Conservation (phyloP, 768 basidiomycete genomes). For the Amanita fuliginea region DNA sequence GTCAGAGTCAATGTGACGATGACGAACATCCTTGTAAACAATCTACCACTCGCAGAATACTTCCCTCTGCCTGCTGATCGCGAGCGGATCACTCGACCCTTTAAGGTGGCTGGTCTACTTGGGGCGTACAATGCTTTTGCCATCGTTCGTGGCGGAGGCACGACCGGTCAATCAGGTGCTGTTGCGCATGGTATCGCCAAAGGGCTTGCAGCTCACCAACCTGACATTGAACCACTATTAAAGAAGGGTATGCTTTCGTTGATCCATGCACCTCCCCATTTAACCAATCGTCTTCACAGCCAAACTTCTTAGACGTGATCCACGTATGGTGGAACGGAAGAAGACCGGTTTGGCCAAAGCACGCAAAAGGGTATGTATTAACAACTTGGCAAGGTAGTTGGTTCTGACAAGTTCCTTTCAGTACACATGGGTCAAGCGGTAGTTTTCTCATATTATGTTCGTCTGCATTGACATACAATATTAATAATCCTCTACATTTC, state of each 20-base stretch:
- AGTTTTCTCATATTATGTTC: slow-evolving; percentile 13
- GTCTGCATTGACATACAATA: slow-evolving; percentile 6
- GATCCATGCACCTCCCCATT: neutral
- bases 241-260: slow-evolving; percentile 48
- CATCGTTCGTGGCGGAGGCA: slow-evolving; percentile 77
- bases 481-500: slow-evolving; percentile 7
- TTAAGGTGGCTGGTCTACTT: slow-evolving; percentile 73
- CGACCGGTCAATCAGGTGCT: slow-evolving; percentile 89
- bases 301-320: slow-evolving; percentile 81
- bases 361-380: slow-evolving; percentile 68
- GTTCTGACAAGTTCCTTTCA: slow-evolving; percentile 19
- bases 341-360: slow-evolving; percentile 92
- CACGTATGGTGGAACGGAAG: slow-evolving; percentile 97
- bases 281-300: slow-evolving; percentile 33
- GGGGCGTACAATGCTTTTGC: slow-evolving; percentile 78
- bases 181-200: slow-evolving; percentile 68
- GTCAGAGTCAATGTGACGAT: slow-evolving; percentile 28
- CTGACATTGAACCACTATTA: slow-evolving; percentile 53
- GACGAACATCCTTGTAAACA: slow-evolving; percentile 76
- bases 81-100: slow-evolving; percentile 71
- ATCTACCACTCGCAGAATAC: slow-evolving; percentile 65
- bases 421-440: slow-evolving; percentile 98
- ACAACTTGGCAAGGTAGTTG: neutral
- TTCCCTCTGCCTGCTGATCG: slow-evolving; percentile 70
- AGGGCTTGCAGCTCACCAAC: slow-evolving; percentile 62